Conservation (phyloP, 179 eudicot species). For the Silene vulgaris region DNA sequence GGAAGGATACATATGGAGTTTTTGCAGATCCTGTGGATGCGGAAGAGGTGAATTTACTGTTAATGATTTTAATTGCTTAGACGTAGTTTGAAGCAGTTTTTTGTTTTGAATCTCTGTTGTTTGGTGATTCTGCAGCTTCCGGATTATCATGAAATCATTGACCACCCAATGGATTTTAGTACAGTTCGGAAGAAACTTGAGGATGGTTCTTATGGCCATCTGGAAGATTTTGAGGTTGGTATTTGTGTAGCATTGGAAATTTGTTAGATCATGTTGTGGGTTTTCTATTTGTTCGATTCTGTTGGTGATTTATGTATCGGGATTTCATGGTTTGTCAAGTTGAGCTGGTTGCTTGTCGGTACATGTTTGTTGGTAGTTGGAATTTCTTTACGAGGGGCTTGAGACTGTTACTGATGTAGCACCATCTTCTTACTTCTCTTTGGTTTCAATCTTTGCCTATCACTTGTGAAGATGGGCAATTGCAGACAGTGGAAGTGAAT, state of each 20-base stretch:
- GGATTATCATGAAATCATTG: conserved; percentile 72
- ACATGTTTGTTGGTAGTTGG: neutral
- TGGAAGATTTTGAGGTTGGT: conserved; percentile 89
- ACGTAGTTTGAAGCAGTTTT: conserved; percentile 8
- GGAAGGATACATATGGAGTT: conserved; percentile 91
- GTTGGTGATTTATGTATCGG: conserved; percentile 7
- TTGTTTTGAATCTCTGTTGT: conserved; percentile 23
- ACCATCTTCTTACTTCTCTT: neutral
- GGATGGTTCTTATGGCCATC: conserved; percentile 43
- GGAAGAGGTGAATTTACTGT: conserved; percentile 54
- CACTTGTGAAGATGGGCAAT: neutral
- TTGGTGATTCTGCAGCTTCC: conserved; percentile 58
- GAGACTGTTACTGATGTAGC: neutral
- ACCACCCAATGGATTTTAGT: conserved; percentile 88
- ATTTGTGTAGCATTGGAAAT: conserved; percentile 8
- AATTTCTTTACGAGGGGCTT: neutral
- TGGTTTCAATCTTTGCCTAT: neutral
- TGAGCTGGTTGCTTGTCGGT: neutral
- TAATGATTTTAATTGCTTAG: neutral
- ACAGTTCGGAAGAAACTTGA: conserved; percentile 76
- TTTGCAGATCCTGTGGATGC: conserved; percentile 91
- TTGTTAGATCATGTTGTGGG: neutral
- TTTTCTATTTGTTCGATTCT: neutral
- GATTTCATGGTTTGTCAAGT: neutral
- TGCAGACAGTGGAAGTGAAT: neutral